Percentiles rank a stretch among this genome's conserved stretches.
Evolutionary conservation across 106 monocot genomes (phyloP).

Genomic region (Platanthera guangdongensis): DNA sequence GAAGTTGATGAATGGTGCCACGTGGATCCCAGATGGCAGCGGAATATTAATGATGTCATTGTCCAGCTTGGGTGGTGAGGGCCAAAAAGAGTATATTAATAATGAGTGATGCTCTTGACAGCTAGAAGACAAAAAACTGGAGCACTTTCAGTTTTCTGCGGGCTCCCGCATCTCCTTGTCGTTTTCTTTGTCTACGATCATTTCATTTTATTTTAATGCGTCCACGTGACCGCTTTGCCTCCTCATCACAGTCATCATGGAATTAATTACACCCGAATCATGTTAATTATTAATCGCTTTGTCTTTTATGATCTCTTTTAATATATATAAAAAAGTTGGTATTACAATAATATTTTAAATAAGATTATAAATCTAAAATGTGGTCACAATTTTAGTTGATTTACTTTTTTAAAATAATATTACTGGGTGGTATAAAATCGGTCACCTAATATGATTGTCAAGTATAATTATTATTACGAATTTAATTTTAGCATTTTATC

Average conservation of each 20-base stretch:
- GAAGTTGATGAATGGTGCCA: neutral
- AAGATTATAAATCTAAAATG: no score
- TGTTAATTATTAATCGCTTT: neutral
- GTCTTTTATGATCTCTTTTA: neutral
- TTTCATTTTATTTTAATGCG: neutral
- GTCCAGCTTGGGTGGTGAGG: neutral
- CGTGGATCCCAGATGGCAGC: neutral
- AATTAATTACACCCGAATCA: neutral
- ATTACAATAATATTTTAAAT: no score
- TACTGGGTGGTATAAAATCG: no score
- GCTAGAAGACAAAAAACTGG: neutral
- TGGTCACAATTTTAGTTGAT: no score
- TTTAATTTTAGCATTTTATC: no score
- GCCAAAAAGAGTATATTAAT: neutral
- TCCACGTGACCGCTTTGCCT: neutral
- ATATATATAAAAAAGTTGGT: no score
- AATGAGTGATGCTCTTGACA: neutral
- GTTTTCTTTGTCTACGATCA: neutral
- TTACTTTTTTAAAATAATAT: no score
- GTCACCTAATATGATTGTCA: no score
- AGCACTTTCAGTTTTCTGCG: neutral
- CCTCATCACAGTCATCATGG: neutral
- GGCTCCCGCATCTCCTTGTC: neutral
- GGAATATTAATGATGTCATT: slow-evolving; percentile 7
- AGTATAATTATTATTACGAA: no score